Conservation (phyloP, 208 protist species). For the Acanthamoeba triangularis region DNA sequence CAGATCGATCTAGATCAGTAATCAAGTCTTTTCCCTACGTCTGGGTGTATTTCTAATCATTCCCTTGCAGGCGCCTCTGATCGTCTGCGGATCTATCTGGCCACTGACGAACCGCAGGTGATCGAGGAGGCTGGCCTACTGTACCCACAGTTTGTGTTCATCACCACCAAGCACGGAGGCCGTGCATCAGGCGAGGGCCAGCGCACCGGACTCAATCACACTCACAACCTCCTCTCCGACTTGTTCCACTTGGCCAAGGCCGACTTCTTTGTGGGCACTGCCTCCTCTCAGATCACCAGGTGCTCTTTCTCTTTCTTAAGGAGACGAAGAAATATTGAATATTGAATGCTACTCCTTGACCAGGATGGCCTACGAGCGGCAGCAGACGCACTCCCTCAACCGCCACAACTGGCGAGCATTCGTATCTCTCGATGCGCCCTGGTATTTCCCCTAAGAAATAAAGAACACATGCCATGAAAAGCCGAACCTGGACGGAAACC, state of each 20-base stretch:
- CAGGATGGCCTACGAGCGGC: conserved; percentile 51
- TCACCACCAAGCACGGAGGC: neutral
- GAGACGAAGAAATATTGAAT: neutral
- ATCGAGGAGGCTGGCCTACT: neutral
- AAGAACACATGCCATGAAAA: no score
- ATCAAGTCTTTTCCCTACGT: no score
- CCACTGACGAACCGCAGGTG: conserved; percentile 10
- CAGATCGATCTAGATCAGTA: no score
- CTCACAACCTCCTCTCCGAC: conserved; percentile 5
- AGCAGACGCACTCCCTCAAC: neutral
- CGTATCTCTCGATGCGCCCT: conserved; percentile 1
- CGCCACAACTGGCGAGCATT: conserved; percentile 40
- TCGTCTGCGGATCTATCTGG: neutral
- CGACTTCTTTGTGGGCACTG: conserved; percentile 38
- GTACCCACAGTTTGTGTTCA: neutral
- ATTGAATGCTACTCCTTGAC: neutral
- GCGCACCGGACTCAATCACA: neutral
- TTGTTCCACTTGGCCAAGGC: conserved; percentile 1
- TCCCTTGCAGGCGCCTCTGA: no score
- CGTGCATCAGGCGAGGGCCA: conserved; percentile 7
- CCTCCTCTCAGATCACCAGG: neutral
- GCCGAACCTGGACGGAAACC: no score
- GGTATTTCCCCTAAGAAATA: conserved; percentile 34
- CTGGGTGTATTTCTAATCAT: no score
- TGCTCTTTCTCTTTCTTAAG: neutral